Evolutionary conservation across 2,329 filamentous ascomycete species (phyloP).

Genomic region (Rhexocercosporidium sp.): DNA sequence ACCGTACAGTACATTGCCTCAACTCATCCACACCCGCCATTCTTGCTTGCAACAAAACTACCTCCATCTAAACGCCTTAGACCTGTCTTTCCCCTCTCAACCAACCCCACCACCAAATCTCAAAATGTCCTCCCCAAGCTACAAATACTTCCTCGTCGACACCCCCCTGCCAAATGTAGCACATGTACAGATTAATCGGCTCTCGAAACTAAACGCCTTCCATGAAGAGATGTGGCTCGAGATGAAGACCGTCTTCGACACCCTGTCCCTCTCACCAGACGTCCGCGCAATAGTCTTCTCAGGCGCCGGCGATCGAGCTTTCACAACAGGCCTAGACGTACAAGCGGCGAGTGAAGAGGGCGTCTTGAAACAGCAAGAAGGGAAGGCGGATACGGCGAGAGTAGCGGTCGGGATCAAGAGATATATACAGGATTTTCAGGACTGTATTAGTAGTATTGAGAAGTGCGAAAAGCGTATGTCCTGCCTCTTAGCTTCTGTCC

Average conservation of each 20-base stretch:
- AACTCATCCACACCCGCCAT: no score
- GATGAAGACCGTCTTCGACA: conserved; percentile 72
- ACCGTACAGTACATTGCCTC: no score
- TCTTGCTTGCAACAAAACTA: no score
- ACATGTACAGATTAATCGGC: conserved; percentile 91
- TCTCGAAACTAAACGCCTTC: conserved; percentile 88
- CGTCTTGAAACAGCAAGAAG: conserved; percentile 45
- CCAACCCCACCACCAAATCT: background rate
- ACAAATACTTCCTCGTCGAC: conserved; percentile 60
- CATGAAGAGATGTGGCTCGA: conserved; percentile 86
- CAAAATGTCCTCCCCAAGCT: conserved; percentile 18
- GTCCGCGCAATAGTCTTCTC: conserved; percentile 81
- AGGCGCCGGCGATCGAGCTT: conserved; percentile 81
- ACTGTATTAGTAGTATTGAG: conserved; percentile 76
- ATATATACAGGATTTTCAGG: conserved; percentile 81
- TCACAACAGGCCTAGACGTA: conserved; percentile 86
- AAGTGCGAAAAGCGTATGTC: conserved; percentile 83
- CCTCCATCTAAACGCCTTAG: background rate
- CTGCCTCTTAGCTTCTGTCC: no score
- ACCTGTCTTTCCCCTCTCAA: background rate
- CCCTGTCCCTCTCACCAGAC: conserved; percentile 72
- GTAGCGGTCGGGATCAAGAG: conserved; percentile 65
- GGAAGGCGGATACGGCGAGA: conserved; percentile 63
- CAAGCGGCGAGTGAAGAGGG: conserved; percentile 65
- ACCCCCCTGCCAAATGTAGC: conserved; percentile 75